A percentile compares a stretch with the other conserved stretches of the same genome.
These are phyloP conservation scores for Tricladium varicosporioides DNA, from an alignment of 2,329 filamentous ascomycete genomes.

Conservation along the genomic window DNA sequence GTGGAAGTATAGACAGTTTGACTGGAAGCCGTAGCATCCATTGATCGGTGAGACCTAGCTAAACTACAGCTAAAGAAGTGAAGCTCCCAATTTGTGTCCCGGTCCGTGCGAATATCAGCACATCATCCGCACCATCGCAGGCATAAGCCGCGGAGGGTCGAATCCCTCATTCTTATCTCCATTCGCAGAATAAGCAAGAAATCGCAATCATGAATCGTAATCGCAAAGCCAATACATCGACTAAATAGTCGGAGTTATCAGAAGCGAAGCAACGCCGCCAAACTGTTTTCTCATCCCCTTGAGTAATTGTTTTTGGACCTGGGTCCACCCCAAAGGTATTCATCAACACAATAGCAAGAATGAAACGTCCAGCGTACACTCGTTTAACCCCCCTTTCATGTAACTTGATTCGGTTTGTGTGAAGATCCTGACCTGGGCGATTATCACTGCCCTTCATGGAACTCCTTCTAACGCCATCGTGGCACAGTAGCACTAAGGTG, in stretches of 20 bases:
- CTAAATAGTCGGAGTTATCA: neutral
- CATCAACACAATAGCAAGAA: slow-evolving; percentile 14
- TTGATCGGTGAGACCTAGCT: neutral
- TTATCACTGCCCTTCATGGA: slow-evolving; percentile 8
- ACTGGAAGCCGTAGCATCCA: no score
- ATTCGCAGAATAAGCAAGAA: neutral
- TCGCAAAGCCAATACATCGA: neutral
- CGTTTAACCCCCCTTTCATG: neutral
- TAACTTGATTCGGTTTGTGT: neutral
- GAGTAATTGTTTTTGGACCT: slow-evolving; percentile 1
- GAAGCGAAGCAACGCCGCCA: slow-evolving; percentile 4
- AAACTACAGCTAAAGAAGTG: neutral
- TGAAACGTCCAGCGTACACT: slow-evolving; percentile 29
- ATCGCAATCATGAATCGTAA: slow-evolving; percentile 15
- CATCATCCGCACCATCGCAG: neutral
- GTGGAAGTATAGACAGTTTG: no score
- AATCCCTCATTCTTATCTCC: neutral
- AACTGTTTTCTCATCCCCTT: neutral
- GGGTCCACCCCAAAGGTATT: neutral
- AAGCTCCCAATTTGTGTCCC: neutral
- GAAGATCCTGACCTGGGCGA: neutral
- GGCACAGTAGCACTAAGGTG: neutral
- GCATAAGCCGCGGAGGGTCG: neutral
- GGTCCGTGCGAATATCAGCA: neutral
- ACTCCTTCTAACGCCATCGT: slow-evolving; percentile 16